Evolutionary conservation across 2,329 filamentous ascomycete species (phyloP), one percentile per base, ranked within the genome.

Genomic region (Teratosphaeria viscida): DNA sequence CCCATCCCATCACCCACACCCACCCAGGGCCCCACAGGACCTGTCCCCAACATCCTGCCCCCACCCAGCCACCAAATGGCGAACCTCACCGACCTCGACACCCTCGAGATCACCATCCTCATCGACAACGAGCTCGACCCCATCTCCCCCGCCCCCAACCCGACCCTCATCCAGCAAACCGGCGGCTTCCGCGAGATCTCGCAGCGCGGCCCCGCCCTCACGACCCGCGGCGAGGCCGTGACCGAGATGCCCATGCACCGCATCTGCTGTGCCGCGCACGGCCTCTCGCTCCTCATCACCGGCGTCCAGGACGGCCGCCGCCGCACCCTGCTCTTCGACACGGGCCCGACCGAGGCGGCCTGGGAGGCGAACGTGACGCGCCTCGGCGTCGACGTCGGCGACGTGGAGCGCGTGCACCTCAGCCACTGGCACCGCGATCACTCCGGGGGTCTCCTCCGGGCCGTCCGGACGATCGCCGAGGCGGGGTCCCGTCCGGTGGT

Each of bases 91-190:
- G 67, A 69, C 49, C 63, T 69, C n/a, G 67, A 68, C 63, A 64
- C 65, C 23, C 57, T 69, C 29, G 62, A 65, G 53, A 65, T 69
- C 43, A 58, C 61, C 23, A 65, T 66, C 27, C 65, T 69, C 27
- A 63, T 69, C 37, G 67, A 69, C 62, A 69, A 69, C 54, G 67
- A 69, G 57, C 62, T 69, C 26, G 66, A 69, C 56, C 67, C 67
- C 19, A 67, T 68, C 55, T 67, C 66, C 19, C 62, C 63, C 19
- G 63, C 56, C 32, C 66, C 62, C 3, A 66, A 65, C 23, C 54
- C 57, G 8, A 58, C 59, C 23, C 23, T 23, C n/a, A 62, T 67
- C 8, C 43, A 60, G 12, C 66, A 68, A 56, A 56, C 56, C 34
- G 66, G 66, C 26, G 59, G 57, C 27, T 56, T 69, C 11, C 65